Percentiles rank a stretch among this genome's conserved stretches.
These are phyloP conservation scores for Candida sakaeoensis DNA, from an alignment of 805 yeast genomes.

Conservation along the genomic window DNA sequence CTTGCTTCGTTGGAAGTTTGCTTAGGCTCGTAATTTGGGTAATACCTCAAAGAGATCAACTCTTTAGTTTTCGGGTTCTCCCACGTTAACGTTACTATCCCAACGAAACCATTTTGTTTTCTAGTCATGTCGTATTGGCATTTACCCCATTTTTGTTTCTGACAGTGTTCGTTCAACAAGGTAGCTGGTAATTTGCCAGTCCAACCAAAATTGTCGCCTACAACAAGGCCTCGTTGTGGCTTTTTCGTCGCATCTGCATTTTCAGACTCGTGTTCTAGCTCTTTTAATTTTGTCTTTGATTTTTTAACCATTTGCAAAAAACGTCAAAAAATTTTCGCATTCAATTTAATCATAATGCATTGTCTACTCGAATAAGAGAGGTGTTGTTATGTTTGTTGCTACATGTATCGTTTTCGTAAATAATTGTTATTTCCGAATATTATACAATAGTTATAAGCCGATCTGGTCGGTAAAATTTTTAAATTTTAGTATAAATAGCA, in stretches of 20 bases:
- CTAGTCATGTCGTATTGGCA: slow-evolving; percentile 70
- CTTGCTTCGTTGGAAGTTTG: slow-evolving; percentile 87
- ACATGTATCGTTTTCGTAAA: neutral
- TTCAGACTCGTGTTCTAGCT: slow-evolving; percentile 6
- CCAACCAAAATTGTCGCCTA: slow-evolving; percentile 72
- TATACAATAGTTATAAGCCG: neutral
- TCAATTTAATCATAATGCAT: slow-evolving; percentile 8
- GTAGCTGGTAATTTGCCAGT: slow-evolving; percentile 93
- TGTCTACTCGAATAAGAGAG: too few species aligned
- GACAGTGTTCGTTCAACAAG: slow-evolving; percentile 80
- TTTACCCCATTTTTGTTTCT: slow-evolving; percentile 84
- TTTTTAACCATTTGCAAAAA: slow-evolving; percentile 15
- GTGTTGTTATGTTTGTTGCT: neutral
- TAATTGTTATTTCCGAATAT: neutral
- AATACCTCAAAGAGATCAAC: slow-evolving; percentile 51
- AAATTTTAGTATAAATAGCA: neutral
- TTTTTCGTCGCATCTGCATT: slow-evolving; percentile 18
- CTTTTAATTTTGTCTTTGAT: slow-evolving; percentile 9
- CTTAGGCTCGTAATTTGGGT: slow-evolving; percentile 57
- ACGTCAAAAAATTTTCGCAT: neutral
- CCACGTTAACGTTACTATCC: slow-evolving; percentile 62
- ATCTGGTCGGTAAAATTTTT: neutral
- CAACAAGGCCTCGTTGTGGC: slow-evolving; percentile 38
- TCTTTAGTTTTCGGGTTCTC: slow-evolving; percentile 81
- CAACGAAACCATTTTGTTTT: slow-evolving; percentile 51